Conservation (phyloP, 1,284 basidiomycete species). For the Thelephora terrestris region DNA sequence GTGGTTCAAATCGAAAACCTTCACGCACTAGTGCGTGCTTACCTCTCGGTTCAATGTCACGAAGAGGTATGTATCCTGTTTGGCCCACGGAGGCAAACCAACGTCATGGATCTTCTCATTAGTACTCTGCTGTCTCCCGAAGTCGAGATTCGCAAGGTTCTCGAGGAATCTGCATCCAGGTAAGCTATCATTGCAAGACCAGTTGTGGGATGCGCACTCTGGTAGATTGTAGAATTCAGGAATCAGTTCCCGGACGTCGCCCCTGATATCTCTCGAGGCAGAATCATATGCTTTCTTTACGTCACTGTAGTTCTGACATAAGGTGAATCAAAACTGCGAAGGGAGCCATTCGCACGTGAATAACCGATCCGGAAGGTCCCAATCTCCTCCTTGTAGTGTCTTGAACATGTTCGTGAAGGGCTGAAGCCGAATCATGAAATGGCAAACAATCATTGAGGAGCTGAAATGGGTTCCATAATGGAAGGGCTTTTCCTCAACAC, state of each 20-base stretch:
- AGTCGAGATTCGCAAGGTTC: conserved; percentile 67
- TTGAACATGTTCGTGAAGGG: conserved; percentile 93
- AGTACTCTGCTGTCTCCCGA: conserved; percentile 74
- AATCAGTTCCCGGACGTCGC: conserved; percentile 91
- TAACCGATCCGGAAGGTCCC: conserved; percentile 90
- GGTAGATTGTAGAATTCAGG: conserved; percentile 85
- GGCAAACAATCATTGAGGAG: conserved; percentile 95
- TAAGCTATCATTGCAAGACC: neutral
- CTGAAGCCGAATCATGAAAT: conserved; percentile 84
- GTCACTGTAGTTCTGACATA: conserved; percentile 34
- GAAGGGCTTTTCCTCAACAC: conserved; percentile 81
- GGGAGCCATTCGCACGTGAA: conserved; percentile 49
- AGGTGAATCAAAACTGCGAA: neutral
- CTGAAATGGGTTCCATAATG: conserved; percentile 95
- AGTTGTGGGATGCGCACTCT: conserved; percentile 36
- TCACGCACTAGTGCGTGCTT: conserved; percentile 6
- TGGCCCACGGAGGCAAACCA: conserved; percentile 87
- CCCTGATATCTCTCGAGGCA: conserved; percentile 78
- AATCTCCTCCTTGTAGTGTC: conserved; percentile 86
- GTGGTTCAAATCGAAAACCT: neutral
- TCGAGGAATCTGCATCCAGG: conserved; percentile 49
- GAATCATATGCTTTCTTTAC: conserved; percentile 75
- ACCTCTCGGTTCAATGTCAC: conserved; percentile 75
- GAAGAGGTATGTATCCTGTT: conserved; percentile 78
- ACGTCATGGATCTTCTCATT: conserved; percentile 85